Conservation (phyloP, 768 basidiomycete species). For the Mycena sanguinolenta region DNA sequence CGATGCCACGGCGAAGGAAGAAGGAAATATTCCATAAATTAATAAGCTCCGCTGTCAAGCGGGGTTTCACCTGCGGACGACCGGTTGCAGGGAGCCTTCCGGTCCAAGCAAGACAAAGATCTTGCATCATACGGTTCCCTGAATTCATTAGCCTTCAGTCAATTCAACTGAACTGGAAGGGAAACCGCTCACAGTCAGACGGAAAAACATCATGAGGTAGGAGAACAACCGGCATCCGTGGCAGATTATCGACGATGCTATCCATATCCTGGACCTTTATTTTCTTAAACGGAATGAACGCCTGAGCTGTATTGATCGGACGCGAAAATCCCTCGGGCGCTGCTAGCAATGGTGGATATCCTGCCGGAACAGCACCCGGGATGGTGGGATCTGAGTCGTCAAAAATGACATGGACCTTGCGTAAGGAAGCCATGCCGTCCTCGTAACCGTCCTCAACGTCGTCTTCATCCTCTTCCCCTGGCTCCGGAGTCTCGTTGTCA, state of each 20-base stretch:
- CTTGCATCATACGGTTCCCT: conserved; percentile 84
- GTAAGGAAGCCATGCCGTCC: too few species aligned
- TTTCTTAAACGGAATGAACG: conserved; percentile 77
- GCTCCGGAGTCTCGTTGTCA: too few species aligned
- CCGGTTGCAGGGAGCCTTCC: conserved; percentile 80
- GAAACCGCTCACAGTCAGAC: conserved; percentile 64
- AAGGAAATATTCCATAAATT: conserved; percentile 86
- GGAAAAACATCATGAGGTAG: conserved; percentile 82
- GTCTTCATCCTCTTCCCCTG: too few species aligned
- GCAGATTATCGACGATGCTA: conserved; percentile 72
- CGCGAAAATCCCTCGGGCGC: conserved; percentile 83
- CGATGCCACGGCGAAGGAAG: conserved; percentile 81
- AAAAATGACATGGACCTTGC: too few species aligned
- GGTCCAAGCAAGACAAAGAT: conserved; percentile 81
- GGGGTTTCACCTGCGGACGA: conserved; percentile 68
- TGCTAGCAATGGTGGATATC: conserved; percentile 46
- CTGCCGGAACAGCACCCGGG: conserved; percentile 43
- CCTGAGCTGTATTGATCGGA: conserved; percentile 73
- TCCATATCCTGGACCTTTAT: conserved; percentile 87
- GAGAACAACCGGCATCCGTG: conserved; percentile 80
- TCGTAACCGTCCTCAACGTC: too few species aligned
- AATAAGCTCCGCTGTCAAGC: conserved; percentile 76
- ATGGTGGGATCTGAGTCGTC: too few species aligned
- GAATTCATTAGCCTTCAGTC: not conserved
- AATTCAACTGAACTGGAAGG: not conserved